Conservation (phyloP, 805 yeast genomes). For the Metschnikowia kunwiensis region DNA sequence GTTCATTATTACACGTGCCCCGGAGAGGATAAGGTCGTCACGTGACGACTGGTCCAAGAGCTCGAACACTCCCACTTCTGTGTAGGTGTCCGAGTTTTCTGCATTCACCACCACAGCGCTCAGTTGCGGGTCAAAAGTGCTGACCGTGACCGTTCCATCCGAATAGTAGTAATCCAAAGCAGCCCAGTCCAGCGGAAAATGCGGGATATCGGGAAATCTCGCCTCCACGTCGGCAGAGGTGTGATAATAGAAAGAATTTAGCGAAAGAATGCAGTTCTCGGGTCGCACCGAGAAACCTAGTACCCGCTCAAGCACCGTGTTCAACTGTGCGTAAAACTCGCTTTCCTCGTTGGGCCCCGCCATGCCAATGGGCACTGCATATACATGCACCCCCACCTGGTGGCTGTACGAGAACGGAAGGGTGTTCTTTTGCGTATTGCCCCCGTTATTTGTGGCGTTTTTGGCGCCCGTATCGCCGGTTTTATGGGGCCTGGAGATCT, state of each 20-base stretch:
- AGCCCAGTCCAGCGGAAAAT: conserved; percentile 7
- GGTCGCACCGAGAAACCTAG: conserved; percentile 20
- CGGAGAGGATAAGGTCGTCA: conserved; percentile 38
- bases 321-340: conserved; percentile 24
- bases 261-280: conserved; percentile 26
- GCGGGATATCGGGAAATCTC: not conserved
- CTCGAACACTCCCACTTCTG: conserved; percentile 39
- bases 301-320: conserved; percentile 4
- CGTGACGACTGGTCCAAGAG: conserved; percentile 25
- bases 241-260: conserved; percentile 31
- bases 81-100: conserved; percentile 7
- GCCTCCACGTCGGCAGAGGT: not conserved
- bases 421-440: not conserved
- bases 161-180: conserved; percentile 14
- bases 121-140: conserved; percentile 6
- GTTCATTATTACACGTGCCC: conserved; percentile 31
- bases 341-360: conserved; percentile 12
- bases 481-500: conserved; percentile 4
- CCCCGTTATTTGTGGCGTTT: not conserved
- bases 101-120: conserved; percentile 1
- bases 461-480: not conserved
- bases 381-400: conserved; percentile 28
- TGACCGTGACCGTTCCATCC: conserved; percentile 7
- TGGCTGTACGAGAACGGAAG: conserved; percentile 27
- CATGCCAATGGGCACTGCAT: conserved; percentile 26